Conservation (phyloP, 2,329 filamentous ascomycete genomes). For the Emergomyces orientalis region DNA sequence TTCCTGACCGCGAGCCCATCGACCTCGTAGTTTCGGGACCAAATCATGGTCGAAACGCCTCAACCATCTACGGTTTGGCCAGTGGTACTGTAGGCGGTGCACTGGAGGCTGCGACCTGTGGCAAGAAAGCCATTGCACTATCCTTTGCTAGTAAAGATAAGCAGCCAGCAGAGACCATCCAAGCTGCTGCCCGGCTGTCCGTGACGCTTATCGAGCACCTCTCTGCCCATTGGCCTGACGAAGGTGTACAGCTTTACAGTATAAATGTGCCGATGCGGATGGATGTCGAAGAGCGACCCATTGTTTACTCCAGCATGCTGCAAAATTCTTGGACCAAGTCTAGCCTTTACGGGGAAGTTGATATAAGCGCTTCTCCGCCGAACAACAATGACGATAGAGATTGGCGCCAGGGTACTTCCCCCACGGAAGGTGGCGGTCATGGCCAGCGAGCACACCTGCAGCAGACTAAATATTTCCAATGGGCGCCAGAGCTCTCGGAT, state of each 20-base stretch:
- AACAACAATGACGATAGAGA: background rate
- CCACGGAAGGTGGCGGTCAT: conserved; percentile 29
- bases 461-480: conserved; percentile 68
- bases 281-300: conserved; percentile 57
- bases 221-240: conserved; percentile 55
- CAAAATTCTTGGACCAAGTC: conserved; percentile 77
- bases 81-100: conserved; percentile 69
- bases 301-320: conserved; percentile 67
- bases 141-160: conserved; percentile 74
- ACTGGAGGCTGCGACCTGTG: conserved; percentile 62
- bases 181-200: conserved; percentile 59
- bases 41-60: conserved; percentile 71
- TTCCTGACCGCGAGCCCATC: conserved; percentile 55
- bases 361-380: conserved; percentile 29
- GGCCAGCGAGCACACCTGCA: conserved; percentile 24
- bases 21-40: conserved; percentile 68
- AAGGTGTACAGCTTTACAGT: conserved; percentile 67
- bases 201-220: conserved; percentile 69
- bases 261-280: conserved; percentile 77
- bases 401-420: no score
- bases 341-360: conserved; percentile 70
- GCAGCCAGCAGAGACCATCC: conserved; percentile 67
- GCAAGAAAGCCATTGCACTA: conserved; percentile 61
- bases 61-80: conserved; percentile 64
- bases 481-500: conserved; percentile 73